Evolutionary conservation across 179 eudicot species (phyloP), one percentile per base, ranked within the genome.

Genomic region (Beta lomatogona): DNA sequence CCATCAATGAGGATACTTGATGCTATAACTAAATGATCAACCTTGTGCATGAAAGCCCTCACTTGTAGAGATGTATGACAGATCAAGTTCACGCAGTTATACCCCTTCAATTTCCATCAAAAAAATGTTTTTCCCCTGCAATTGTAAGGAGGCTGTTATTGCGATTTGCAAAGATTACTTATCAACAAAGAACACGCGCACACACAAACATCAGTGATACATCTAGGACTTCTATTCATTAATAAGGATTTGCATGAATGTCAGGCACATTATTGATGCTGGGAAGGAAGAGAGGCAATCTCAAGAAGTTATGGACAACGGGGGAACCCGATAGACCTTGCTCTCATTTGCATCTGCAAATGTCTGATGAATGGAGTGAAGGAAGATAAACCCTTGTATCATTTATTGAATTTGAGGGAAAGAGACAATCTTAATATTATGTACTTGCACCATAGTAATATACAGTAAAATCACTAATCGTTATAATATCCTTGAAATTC

Each of bases 251-350:
- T 21, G 48, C n/a, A 44, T 80, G 82, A 48, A 76, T 77, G 21
- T 79, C 90, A 94, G 98, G 98, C 54, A 93, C 95, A 22, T 77
- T 94, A 21, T 67, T 89, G 80, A 70, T 84, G 79, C 71, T 93
- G 75, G 95, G 93, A 66, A 88, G 74, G 76, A 93, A 86, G 88
- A 85, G 97, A 85, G 94, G 95, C 6, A 92, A 90, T 61, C 86
- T 94, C 76, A 85, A 79, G 83, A 67, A 83, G 57, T 75, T 94
- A 58, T 94, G 98, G 95, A 79, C 89, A 13, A 88, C 84, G 79
- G 97, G 98, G 13, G 92, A 88, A 76, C 97, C 97, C 2, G 90
- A 89, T 73, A 87, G 91, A 80, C 82, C 85, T 54, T 93, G 98
- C 88, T 87, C 90, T 60, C 98, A 94, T 83, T 55, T 86, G 55